Conservation (phyloP, 2,329 filamentous ascomycete species). For the Pseudogymnoascus sp. region DNA sequence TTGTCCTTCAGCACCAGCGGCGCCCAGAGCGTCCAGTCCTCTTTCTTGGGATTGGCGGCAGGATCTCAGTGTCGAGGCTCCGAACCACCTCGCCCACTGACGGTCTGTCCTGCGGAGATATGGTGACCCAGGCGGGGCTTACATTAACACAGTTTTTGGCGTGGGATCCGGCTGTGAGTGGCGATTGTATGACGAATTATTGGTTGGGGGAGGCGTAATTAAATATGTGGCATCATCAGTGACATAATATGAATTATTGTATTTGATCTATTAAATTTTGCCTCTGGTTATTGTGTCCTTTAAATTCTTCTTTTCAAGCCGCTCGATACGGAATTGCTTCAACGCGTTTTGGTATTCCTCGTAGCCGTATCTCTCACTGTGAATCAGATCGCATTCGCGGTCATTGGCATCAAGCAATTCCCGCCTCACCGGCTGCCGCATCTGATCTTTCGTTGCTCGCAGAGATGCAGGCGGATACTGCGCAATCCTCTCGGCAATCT, state of each 20-base stretch:
- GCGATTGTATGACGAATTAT: no score
- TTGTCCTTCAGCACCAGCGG: no score
- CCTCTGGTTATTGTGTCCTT: conserved; percentile 11
- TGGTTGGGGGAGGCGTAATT: not conserved
- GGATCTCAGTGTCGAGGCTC: no score
- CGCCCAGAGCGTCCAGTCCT: no score
- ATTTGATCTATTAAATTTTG: not conserved
- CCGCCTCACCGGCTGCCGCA: conserved; percentile 16
- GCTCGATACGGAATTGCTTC: conserved; percentile 9
- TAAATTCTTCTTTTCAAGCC: conserved; percentile 8
- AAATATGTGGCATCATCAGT: not conserved
- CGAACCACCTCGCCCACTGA: no score
- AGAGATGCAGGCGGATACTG: conserved; percentile 14
- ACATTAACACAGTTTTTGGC: no score
- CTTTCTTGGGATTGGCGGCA: no score
- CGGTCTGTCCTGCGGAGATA: no score
- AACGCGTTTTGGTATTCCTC: conserved; percentile 10
- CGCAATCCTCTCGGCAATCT: conserved; percentile 14
- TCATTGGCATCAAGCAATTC: conserved; percentile 17
- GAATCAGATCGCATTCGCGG: conserved; percentile 11
- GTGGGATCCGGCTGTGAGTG: no score
- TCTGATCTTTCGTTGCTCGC: conserved; percentile 16
- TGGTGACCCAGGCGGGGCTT: no score
- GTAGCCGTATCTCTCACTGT: conserved; percentile 12
- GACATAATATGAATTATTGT: not conserved